These are phyloP conservation scores for Beauveria pseudobassiana DNA, from an alignment of 2,329 filamentous ascomycete genomes.

Conservation along the genomic window DNA sequence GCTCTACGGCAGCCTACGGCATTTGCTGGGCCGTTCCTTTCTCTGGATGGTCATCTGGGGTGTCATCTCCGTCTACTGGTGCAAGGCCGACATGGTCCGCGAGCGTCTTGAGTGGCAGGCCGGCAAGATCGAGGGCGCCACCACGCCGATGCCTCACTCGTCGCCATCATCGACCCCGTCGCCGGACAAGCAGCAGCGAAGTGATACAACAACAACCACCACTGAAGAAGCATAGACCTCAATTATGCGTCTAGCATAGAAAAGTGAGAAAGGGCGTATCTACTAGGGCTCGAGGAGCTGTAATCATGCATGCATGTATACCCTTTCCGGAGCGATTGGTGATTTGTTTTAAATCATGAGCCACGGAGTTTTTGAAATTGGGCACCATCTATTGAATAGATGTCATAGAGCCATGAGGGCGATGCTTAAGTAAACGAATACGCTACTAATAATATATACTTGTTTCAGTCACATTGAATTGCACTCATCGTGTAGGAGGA, in stretches of 20 bases:
- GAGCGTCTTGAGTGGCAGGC: slow-evolving; percentile 32
- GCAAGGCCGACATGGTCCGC: slow-evolving; percentile 28
- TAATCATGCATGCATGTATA: neutral
- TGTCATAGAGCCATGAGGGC: neutral
- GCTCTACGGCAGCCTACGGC: slow-evolving; percentile 29
- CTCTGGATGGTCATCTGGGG: slow-evolving; percentile 29
- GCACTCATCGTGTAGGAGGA: no score
- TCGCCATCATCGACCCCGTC: neutral
- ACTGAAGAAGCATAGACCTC: neutral
- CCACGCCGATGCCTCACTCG: neutral
- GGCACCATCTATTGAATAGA: neutral
- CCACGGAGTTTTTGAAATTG: neutral
- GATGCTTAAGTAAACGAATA: neutral
- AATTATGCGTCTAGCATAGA: neutral
- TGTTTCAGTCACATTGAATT: neutral
- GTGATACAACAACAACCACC: neutral
- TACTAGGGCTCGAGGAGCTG: neutral
- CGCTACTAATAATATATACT: neutral
- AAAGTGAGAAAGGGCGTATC: neutral
- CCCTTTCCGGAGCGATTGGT: neutral
- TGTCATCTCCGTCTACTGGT: slow-evolving; percentile 27
- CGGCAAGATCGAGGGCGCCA: neutral
- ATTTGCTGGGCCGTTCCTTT: slow-evolving; percentile 33
- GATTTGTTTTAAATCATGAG: neutral
- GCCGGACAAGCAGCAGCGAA: neutral